Base-by-base conservation (phyloP, 257 asterid genomes). In the Echites panduratus region DNA sequence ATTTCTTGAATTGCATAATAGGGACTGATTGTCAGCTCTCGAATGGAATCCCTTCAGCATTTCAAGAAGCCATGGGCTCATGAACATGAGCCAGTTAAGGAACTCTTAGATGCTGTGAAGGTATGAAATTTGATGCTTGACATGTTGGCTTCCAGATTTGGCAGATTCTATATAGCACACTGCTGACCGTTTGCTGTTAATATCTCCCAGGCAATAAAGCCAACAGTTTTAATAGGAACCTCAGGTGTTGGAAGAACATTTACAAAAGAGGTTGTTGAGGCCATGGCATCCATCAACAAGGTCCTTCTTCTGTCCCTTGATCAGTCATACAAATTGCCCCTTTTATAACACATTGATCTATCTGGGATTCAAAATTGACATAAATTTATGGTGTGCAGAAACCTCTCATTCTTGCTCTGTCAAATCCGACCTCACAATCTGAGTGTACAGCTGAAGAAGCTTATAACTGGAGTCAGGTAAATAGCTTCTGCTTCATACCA, bases 371-470 rank as follows among this genome's bases (percentile, higher is more conserved):
- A 79, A 71, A 35, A 49, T 75, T 76, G 70, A 54, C 57, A 26
- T 70, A 53, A 65, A 52, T 66, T 24, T 38, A 72, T 63, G 64
- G 12, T 35, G 11, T 68, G 62, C 89, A 92, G 98, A 90, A 83
- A 90, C 97, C 98, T 79, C 74, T 90, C 61, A 87, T 92, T 82
- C 85, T 92, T 67, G 91, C 98, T 78, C 82, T 92, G 49, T 92
- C 98, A 14, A 93, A 93, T 74, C 98, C 98, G 68, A 93, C 98
- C 73, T 85, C 98, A 53, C 98, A 92, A 79, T 77, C 97, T 6
- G 98, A 92, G 80, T 92, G 98, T 69, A 92, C 98, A 43, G 98
- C 98, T 63, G 96, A 92, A 79, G 98, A 92, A 79, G 98, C 97
- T 70, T 92, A 90, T 72, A 81, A 88, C 54, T 92, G 96, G 95